Base-by-base conservation (phyloP, 2,329 filamentous ascomycete genomes). In the Lojkania enalia region DNA sequence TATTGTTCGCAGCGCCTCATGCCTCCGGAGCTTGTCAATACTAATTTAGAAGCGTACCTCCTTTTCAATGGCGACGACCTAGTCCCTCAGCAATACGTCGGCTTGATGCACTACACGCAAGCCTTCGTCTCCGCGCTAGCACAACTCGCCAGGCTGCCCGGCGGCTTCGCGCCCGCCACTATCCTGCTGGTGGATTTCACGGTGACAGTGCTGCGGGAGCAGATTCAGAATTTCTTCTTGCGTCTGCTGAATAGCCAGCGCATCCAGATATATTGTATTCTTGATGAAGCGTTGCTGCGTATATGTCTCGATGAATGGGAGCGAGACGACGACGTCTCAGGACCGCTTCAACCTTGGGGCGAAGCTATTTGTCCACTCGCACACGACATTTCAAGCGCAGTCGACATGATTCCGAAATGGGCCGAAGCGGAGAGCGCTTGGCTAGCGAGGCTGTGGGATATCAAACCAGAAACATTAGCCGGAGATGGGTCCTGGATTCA, bases 201-300 rank as follows among this genome's bases (percentile, higher is more conserved):
- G 13, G 15, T 35, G 3, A 33, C 11, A 12, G 32, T 46, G 12
- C 25, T 46, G 4, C 20, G 37, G n/a, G 15, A 12, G 14, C 2
- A n/a, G 13, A 2, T 3, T 14, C 14, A 16, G 12, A 23, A 21
- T n/a, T 30, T 39, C 14, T 46, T 46, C 33, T 12, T 21, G 13
- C 14, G 13, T 3, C 39, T 46, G 30, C 23, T 46, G 31, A 46
- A 46, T 25, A 36, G 43, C 20, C 43, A 42, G 14, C 21, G 43
- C 12, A 14, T 20, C 5, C 12, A 18, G 11, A 31, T 46, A 2
- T 46, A 46, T 20, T n/a, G 9, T 20, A 7, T 36, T 15, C 30
- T 46, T 7, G 43, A 46, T 20, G 14, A 15, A 3, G 43, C 37
- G 9, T 15, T 46, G 2, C 20, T 46, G 16, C 6, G 20, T 3